Conservation (phyloP, 1,139 yeast species). For the Eremothecium coryli region DNA sequence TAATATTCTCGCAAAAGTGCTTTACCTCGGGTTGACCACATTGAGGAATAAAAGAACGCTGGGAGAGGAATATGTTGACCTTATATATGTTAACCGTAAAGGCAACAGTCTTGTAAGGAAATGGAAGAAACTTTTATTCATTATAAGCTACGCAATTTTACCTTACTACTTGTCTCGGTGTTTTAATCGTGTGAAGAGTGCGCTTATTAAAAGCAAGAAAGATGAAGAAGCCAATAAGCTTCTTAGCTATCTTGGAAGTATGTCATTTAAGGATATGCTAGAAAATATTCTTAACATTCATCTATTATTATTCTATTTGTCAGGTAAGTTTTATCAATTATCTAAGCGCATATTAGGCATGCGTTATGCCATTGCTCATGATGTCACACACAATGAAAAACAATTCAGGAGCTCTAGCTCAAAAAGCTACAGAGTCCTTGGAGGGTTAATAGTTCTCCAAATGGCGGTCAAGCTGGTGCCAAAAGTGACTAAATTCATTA, state of each 20-base stretch:
- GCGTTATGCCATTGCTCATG: conserved; percentile 67
- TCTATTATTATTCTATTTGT: conserved; percentile 70
- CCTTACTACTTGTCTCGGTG: conserved; percentile 43
- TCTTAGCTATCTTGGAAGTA: conserved; percentile 5
- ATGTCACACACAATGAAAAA: conserved; percentile 38
- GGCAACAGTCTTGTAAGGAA: conserved; percentile 44
- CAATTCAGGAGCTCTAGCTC: conserved; percentile 20
- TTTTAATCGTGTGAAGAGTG: conserved; percentile 12
- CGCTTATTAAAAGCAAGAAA: conserved; percentile 10
- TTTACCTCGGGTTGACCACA: conserved; percentile 66
- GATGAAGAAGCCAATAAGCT: conserved; percentile 20
- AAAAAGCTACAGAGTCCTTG: conserved; percentile 61
- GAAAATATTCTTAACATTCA: conserved; percentile 57
- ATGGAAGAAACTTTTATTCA: conserved; percentile 42
- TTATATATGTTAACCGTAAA: conserved; percentile 52
- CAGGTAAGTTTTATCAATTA: conserved; percentile 70
- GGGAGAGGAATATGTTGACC: conserved; percentile 91
- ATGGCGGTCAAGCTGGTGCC: conserved; percentile 38
- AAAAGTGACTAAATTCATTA: not conserved
- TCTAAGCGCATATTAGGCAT: conserved; percentile 72
- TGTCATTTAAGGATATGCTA: conserved; percentile 37
- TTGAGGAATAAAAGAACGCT: conserved; percentile 67
- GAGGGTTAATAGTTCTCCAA: conserved; percentile 59
- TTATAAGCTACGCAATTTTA: conserved; percentile 45
- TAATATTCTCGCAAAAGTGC: conserved; percentile 45